Conservation (phyloP, 805 yeast species). For the Millerago galiae region DNA sequence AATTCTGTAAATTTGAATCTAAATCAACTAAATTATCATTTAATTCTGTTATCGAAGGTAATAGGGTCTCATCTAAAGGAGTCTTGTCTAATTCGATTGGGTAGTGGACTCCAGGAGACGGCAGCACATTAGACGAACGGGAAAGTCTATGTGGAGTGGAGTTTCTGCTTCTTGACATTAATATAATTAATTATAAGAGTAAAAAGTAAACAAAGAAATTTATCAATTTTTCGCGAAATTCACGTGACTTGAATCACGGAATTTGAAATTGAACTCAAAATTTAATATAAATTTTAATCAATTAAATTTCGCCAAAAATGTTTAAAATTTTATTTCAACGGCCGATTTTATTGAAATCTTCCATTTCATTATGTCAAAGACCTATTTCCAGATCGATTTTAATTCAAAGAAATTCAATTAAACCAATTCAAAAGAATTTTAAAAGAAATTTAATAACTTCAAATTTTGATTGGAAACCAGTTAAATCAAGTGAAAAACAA, state of each 20-base stretch:
- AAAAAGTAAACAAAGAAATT: neutral
- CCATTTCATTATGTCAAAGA: no score
- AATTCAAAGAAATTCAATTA: neutral
- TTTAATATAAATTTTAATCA: no score
- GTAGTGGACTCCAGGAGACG: constrained; percentile 41
- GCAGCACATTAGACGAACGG: constrained; percentile 28
- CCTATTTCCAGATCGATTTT: neutral
- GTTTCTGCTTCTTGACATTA: constrained; percentile 10
- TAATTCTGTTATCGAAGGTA: constrained; percentile 37
- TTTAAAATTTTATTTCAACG: no score
- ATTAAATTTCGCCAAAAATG: no score
- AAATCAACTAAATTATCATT: constrained; percentile 48
- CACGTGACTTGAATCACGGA: no score
- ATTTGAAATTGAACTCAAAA: no score
- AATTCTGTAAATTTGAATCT: constrained; percentile 49
- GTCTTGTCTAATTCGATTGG: constrained; percentile 34
- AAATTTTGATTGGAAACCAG: constrained; percentile 80
- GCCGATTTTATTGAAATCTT: no score
- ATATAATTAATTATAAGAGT: neutral
- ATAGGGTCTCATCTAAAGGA: constrained; percentile 35
- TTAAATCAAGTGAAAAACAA: constrained; percentile 40
- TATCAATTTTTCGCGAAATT: no score
- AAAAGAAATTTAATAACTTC: constrained; percentile 46
- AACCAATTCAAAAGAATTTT: neutral
- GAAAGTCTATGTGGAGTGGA: constrained; percentile 34